Evolutionary conservation across 768 basidiomycete genomes (phyloP).

Genomic region (Mycena kentingensis): DNA sequence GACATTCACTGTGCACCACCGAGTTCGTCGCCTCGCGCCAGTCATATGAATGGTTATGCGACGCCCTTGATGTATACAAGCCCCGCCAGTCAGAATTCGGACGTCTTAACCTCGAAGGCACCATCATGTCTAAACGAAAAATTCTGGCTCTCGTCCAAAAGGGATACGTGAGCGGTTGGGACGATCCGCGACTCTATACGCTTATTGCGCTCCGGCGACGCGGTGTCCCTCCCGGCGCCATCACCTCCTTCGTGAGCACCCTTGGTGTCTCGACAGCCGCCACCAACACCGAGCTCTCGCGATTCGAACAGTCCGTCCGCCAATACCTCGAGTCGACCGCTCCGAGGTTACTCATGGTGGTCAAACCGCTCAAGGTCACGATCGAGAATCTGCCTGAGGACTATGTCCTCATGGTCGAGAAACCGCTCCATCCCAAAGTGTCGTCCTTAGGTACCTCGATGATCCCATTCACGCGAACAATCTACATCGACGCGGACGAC

Average conservation of each 20-base stretch:
- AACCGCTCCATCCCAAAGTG: conserved; percentile 92
- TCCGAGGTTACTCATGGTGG: conserved; percentile 88
- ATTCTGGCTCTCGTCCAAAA: conserved; percentile 86
- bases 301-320: conserved; percentile 89
- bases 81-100: conserved; percentile 97
- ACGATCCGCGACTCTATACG: conserved; percentile 96
- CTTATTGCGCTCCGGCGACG: conserved; percentile 93
- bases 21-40: conserved; percentile 96
- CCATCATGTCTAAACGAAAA: conserved; percentile 96
- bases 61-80: conserved; percentile 96
- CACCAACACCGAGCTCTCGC: conserved; percentile 81
- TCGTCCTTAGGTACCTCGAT: conserved; percentile 80
- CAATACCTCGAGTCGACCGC: conserved; percentile 87
- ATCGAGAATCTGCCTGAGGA: conserved; percentile 91
- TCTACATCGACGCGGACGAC: conserved; percentile 93
- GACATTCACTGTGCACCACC: conserved; percentile 94
- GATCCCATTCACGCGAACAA: conserved; percentile 82
- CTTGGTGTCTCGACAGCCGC: conserved; percentile 90
- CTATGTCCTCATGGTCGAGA: conserved; percentile 80
- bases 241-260: conserved; percentile 87
- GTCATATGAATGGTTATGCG: conserved; percentile 99
- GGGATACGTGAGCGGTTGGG: conserved; percentile 88
- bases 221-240: conserved; percentile 95
- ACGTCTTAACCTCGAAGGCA: conserved; percentile 88
- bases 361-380: conserved; percentile 86